Base-by-base conservation (phyloP, 495 filamentous ascomycete genomes). In the Jackrogersella minutella region DNA sequence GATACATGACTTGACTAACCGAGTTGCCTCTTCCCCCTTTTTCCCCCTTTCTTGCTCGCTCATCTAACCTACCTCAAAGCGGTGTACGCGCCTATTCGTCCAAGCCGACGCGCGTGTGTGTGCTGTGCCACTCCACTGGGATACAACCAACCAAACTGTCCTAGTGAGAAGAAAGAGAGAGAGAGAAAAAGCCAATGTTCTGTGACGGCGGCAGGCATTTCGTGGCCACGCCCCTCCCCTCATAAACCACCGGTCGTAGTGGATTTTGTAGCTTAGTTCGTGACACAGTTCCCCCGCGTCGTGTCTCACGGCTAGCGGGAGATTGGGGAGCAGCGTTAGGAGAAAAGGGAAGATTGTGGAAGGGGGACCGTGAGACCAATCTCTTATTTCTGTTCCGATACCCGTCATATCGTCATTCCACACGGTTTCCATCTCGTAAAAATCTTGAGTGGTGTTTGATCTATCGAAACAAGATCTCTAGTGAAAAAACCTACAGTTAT, bases 301-400 rank as follows among this genome's bases (percentile, higher is more conserved):
- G 26, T 54, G 64, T 62, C 40, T 36, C 21, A 68, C 65, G 31
- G 16, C 22, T 22, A 49, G 59, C 47, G 41, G 53, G 47, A 40
- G 46, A 43, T 46, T 49, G 53, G 46, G 17, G 30, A 37, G 37
- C 37, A 30, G 40, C 53, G 33, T 58, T 54, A 55, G 66, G 60
- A 59, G 59, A 60, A 56, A 60, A 51, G 50, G 41, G 50, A 69
- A 51, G 26, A 53, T 54, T 58, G 56, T 53, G 39, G 50, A 26
- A 60, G 40, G 63, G 3, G 39, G n/a, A n/a, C 9, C 16, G 53
- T 34, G 47, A 69, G 60, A 31, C 54, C 14, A n/a, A 36, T 68
- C 31, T 46, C 28, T 49, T 57, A 39, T 49, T 24, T 21, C 16
- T 54, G n/a, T 47, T 21, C 55, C 49, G 53, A 58, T 44, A 39